These are phyloP conservation scores for Triangularia verruculosa DNA, from an alignment of 2,329 filamentous ascomycete genomes.

Conservation along the genomic window DNA sequence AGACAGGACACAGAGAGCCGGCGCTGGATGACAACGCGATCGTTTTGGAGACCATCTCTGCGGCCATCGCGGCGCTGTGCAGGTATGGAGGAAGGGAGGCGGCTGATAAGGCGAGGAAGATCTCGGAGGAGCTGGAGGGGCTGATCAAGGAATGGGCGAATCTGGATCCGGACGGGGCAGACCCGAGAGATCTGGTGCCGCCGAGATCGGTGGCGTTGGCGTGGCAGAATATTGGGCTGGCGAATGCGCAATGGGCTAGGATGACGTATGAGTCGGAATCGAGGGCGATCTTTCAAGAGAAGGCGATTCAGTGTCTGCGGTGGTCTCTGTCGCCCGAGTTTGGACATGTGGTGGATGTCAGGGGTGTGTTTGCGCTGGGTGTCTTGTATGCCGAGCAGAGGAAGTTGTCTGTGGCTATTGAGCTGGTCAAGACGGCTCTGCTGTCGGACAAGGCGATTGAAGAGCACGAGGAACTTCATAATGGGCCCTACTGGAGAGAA, in stretches of 20 bases:
- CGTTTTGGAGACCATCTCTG: constrained; percentile 72
- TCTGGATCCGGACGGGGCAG: constrained; percentile 28
- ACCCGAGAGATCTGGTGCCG: constrained; percentile 43
- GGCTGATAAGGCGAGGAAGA: constrained; percentile 72
- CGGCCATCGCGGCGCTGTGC: constrained; percentile 77
- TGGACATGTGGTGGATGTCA: constrained; percentile 64
- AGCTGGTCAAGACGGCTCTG: constrained; percentile 75
- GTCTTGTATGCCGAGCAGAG: constrained; percentile 85
- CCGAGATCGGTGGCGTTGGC: constrained; percentile 63
- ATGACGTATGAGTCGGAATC: constrained; percentile 72
- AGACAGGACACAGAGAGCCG: constrained; percentile 67
- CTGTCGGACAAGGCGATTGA: constrained; percentile 53
- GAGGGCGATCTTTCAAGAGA: constrained; percentile 70
- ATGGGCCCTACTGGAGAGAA: constrained; percentile 59
- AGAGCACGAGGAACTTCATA: constrained; percentile 42
- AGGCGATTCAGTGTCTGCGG: constrained; percentile 73
- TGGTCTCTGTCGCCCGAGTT: constrained; percentile 68
- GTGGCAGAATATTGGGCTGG: constrained; percentile 82
- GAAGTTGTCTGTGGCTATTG: constrained; percentile 76
- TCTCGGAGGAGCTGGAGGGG: constrained; percentile 69
- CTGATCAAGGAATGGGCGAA: constrained; percentile 64
- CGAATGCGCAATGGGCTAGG: constrained; percentile 82
- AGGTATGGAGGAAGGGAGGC: constrained; percentile 73
- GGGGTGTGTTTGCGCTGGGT: constrained; percentile 76
- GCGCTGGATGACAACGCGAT: constrained; percentile 76